Conservation (phyloP, 116 monocot genomes). For the Phalaenopsis hybrid region DNA sequence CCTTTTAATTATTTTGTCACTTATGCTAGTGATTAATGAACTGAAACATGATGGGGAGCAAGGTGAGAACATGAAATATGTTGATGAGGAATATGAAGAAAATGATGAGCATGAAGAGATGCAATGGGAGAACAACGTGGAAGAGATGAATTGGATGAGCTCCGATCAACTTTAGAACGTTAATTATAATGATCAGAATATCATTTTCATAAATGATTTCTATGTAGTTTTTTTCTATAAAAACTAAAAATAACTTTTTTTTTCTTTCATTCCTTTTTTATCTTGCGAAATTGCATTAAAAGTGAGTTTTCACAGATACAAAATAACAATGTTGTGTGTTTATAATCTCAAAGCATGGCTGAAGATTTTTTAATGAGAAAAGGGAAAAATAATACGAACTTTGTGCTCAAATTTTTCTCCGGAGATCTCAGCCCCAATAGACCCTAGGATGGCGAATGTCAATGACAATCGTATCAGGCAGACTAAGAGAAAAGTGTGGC, state of each 20-base stretch:
- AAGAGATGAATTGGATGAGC: constrained; percentile 84
- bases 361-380: no score
- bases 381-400: no score
- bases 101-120: constrained; percentile 3
- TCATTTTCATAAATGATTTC: constrained; percentile 4
- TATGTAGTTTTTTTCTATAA: background rate
- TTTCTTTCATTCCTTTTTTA: no score
- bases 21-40: constrained; percentile 34
- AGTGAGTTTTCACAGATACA: constrained; percentile 2
- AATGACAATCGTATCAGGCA: no score
- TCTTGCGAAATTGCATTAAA: background rate
- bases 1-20: background rate
- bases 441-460: no score
- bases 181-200: constrained; percentile 16
- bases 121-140: constrained; percentile 31
- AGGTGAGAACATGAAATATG: constrained; percentile 10
- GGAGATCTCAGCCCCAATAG: no score
- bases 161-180: constrained; percentile 83
- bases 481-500: no score
- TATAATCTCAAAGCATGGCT: background rate
- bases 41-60: constrained; percentile 54
- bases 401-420: no score
- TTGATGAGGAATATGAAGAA: constrained; percentile 48
- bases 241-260: no score
- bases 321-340: constrained; percentile 5